Evolutionary conservation across 2,329 filamentous ascomycete genomes (phyloP), one percentile per base, ranked within the genome.

Genomic region (Phialophora macrospora): DNA sequence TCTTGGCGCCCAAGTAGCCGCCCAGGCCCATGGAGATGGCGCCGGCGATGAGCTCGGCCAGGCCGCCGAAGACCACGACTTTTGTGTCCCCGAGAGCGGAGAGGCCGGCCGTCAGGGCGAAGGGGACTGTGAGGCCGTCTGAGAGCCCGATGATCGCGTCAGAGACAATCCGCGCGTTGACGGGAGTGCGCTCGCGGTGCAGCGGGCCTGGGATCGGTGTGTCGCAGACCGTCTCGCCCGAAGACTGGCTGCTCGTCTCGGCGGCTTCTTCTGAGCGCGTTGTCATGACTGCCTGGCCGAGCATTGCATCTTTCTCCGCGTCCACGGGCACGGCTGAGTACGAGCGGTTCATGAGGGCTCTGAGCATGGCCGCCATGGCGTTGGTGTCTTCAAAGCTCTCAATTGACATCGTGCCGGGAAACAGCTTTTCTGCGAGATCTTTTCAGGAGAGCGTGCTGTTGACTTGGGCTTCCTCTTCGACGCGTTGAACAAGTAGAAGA

Each of bases 1-100:
- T 80, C 60, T 75, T 74, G 2, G 87, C 88, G 7, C 88, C 89
- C 1, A 93, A 80, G 74, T 90, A 92, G 4, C 88, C 90, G 26
- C 90, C 89, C 8, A 93, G 80, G 0, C 90, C 90, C 90, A 93
- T 93, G 60, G 85, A 89, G 70, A 93, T 91, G 71, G 88, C 87
- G 20, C 90, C 90, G 0, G 88, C 88, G 74, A 91, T 90, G 55
- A 93, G 83, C 80, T 93, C 90, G 2, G 90, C 90, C 28, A 91
- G 80, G 8, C 90, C 90, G 58, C 88, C 90, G 70, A 90, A 87
- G 65, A 94, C 86, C 70, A 90, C 88, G 4, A 89, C 84, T 56
- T 83, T 84, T 44, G 87, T 87, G 74, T 86, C 82, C 11, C 87
- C 87, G 49, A 90, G 80, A 2, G 79, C 80, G 7, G 75, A 79